These are phyloP conservation scores for Phytophthora tubulina DNA, from an alignment of 352 stramenopile species.

Conservation along the genomic window DNA sequence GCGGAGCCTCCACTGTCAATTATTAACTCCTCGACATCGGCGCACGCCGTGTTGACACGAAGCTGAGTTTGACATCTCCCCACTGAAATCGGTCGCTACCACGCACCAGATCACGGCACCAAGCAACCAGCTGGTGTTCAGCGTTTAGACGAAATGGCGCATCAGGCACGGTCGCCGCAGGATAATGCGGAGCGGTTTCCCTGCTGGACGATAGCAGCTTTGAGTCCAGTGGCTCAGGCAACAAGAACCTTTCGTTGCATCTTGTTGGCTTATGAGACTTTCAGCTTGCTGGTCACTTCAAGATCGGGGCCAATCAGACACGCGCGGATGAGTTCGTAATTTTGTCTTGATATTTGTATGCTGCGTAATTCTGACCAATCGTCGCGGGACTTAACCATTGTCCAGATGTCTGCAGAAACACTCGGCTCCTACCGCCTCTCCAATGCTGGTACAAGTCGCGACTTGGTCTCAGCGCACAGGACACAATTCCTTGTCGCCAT, in stretches of 20 bases:
- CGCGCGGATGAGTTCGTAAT: slow-evolving; percentile 14
- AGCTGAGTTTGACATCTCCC: not conserved
- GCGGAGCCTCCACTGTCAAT: too few species aligned
- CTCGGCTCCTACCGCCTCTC: not conserved
- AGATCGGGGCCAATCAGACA: slow-evolving; percentile 22
- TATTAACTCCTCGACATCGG: not conserved
- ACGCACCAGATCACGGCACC: slow-evolving; percentile 3
- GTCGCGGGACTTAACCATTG: not conserved
- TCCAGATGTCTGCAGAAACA: not conserved
- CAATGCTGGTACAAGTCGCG: not conserved
- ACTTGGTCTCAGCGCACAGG: not conserved
- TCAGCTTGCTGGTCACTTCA: slow-evolving; percentile 11
- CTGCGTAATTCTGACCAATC: slow-evolving; percentile 6
- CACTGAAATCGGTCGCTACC: slow-evolving; percentile 7
- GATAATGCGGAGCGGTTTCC: not conserved
- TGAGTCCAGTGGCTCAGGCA: not conserved
- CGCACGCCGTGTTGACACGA: slow-evolving; percentile 4
- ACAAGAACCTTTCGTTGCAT: not conserved
- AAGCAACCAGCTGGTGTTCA: slow-evolving; percentile 4
- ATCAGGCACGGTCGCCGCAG: not conserved
- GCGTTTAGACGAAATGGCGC: slow-evolving; percentile 16
- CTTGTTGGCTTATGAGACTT: not conserved
- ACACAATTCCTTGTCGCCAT: not conserved
- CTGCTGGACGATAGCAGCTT: slow-evolving; percentile 1
- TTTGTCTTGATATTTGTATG: slow-evolving; percentile 24